Conservation (phyloP, 257 asterid species). For the Verbascum thapsus region DNA sequence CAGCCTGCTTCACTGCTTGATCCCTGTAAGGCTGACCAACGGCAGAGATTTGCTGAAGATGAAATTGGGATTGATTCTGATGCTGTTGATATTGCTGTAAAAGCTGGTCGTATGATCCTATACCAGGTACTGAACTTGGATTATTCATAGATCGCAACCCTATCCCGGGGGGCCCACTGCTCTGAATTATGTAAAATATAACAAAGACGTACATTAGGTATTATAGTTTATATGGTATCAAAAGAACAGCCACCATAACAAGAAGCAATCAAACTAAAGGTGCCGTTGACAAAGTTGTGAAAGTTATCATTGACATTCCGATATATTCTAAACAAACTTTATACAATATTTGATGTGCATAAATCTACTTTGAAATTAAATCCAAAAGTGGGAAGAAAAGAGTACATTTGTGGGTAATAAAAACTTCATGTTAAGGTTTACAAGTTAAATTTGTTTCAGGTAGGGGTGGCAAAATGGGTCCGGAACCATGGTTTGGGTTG, state of each 20-base stretch:
- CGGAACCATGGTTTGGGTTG: too few relatives aligned
- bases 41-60: constrained; percentile 85
- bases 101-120: constrained; percentile 86
- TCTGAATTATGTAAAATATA: constrained; percentile 45
- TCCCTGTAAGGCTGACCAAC: constrained; percentile 86
- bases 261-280: constrained; percentile 9
- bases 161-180: constrained; percentile 69
- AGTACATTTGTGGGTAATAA: not conserved
- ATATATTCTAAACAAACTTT: constrained; percentile 15
- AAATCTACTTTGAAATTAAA: constrained; percentile 5
- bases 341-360: constrained; percentile 8
- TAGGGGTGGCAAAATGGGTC: too few relatives aligned
- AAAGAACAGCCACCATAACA: constrained; percentile 17
- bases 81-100: constrained; percentile 93
- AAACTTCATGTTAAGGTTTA: constrained; percentile 10
- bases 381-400: constrained; percentile 11
- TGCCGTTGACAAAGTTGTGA: constrained; percentile 18
- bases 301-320: constrained; percentile 14
- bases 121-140: constrained; percentile 72
- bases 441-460: constrained; percentile 16
- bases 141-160: constrained; percentile 81
- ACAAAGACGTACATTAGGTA: constrained; percentile 24
- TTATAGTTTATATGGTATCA: not conserved
- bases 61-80: constrained; percentile 81
- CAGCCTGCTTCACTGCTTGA: constrained; percentile 70